Percentiles rank a stretch among this genome's conserved stretches.
Evolutionary conservation across 2,329 filamentous ascomycete genomes (phyloP).

Genomic region (Cladosporium cucumerinum): DNA sequence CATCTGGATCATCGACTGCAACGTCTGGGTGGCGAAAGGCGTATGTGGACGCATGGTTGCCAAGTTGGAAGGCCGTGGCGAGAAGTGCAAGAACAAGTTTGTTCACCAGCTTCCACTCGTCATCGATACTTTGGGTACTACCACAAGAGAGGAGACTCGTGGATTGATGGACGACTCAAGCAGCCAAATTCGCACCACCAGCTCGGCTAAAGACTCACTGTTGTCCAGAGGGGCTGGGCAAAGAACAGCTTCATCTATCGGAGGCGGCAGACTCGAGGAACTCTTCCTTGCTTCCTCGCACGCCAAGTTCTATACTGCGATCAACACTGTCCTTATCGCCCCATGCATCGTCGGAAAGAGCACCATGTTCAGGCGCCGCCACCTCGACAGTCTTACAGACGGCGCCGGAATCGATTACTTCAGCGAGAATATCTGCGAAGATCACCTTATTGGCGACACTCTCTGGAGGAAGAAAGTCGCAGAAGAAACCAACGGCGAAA

Average conservation of each 20-base stretch:
- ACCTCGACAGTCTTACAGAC: constrained; percentile 70
- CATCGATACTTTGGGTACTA: constrained; percentile 59
- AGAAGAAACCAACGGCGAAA: constrained; percentile 35
- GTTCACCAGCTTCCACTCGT: constrained; percentile 91
- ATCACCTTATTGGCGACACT: constrained; percentile 89
- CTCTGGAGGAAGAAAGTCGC: constrained; percentile 69
- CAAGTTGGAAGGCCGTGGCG: constrained; percentile 67
- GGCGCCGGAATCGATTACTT: constrained; percentile 83
- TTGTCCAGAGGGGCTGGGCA: constrained; percentile 21
- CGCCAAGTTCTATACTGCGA: constrained; percentile 96
- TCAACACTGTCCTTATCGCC: constrained; percentile 86
- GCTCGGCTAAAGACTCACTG: constrained; percentile 13
- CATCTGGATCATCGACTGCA: constrained; percentile 94
- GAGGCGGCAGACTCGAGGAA: constrained; percentile 85
- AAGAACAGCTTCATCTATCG: constrained; percentile 35
- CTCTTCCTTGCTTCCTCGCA: constrained; percentile 91
- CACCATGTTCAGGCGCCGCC: constrained; percentile 95
- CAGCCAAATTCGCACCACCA: constrained; percentile 16
- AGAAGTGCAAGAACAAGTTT: constrained; percentile 67
- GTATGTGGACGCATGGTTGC: constrained; percentile 87
- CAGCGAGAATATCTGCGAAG: constrained; percentile 94
- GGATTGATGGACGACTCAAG: constrained; percentile 24
- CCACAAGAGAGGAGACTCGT: constrained; percentile 25
- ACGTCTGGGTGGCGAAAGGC: constrained; percentile 82
- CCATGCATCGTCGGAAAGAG: constrained; percentile 96